Conservation (phyloP, 768 basidiomycete genomes). For the Mycena vulgaris region DNA sequence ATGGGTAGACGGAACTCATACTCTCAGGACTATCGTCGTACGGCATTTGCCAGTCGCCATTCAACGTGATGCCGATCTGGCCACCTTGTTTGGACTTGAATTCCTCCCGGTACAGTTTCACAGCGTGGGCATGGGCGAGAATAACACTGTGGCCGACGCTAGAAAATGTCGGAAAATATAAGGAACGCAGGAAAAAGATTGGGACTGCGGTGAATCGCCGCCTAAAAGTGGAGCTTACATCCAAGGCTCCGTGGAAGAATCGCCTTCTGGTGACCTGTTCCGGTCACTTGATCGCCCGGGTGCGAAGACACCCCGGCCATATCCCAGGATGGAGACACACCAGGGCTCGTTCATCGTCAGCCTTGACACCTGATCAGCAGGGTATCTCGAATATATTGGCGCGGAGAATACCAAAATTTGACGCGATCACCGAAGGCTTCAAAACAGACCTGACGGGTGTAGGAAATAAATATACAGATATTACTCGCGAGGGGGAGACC, state of each 20-base stretch:
- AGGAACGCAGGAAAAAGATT: constrained; percentile 1
- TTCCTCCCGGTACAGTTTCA: constrained; percentile 75
- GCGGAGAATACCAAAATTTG: constrained; percentile 71
- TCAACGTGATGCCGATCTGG: constrained; percentile 84
- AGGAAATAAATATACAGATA: not conserved
- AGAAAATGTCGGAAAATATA: constrained; percentile 57
- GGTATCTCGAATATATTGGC: constrained; percentile 34
- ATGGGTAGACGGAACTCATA: constrained; percentile 50
- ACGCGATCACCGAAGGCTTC: constrained; percentile 83
- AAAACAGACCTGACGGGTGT: constrained; percentile 72
- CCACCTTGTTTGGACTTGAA: constrained; percentile 77
- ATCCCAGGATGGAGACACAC: constrained; percentile 80
- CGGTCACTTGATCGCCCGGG: constrained; percentile 81
- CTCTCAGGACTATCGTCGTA: constrained; percentile 80
- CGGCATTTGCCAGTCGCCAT: constrained; percentile 83
- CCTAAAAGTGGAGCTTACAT: constrained; percentile 60
- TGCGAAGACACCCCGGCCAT: constrained; percentile 79
- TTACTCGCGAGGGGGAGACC: constrained; percentile 37
- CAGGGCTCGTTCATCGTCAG: constrained; percentile 85
- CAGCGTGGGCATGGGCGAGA: constrained; percentile 77
- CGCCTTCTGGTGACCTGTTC: constrained; percentile 68
- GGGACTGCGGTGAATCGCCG: constrained; percentile 36
- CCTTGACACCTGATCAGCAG: constrained; percentile 52
- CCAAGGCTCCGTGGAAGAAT: constrained; percentile 79
- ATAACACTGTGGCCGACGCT: constrained; percentile 80